Evolutionary conservation across 257 asterid species (phyloP).

Genomic region (Lycium barbarum): DNA sequence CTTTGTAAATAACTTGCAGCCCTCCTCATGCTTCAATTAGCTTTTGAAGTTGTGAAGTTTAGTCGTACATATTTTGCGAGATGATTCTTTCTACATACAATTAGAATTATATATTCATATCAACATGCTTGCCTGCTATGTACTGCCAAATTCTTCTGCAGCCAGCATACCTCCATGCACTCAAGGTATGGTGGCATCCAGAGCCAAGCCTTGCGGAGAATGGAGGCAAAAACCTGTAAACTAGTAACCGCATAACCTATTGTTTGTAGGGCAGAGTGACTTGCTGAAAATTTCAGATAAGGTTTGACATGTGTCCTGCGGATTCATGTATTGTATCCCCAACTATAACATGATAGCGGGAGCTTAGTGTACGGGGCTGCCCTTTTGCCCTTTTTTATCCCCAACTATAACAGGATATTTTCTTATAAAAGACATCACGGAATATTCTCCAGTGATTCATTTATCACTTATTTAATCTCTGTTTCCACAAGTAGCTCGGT

Average conservation of each 20-base stretch:
- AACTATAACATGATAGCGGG: background rate
- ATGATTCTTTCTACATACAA: background rate
- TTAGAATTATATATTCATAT: background rate
- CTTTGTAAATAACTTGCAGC: background rate
- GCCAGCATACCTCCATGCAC: background rate
- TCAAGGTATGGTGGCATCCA: background rate
- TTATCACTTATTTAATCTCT: background rate
- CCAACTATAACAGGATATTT: background rate
- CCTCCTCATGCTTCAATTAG: background rate
- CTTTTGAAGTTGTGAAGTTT: conserved; percentile 8
- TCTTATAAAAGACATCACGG: background rate
- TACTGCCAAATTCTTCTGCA: background rate
- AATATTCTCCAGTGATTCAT: background rate
- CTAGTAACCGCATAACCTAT: background rate
- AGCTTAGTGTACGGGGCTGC: no score
- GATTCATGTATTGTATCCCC: background rate
- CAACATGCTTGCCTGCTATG: background rate
- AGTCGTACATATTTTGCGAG: background rate
- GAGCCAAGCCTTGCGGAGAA: background rate
- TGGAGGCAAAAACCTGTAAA: background rate
- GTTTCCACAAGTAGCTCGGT: background rate
- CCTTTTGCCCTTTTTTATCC: background rate
- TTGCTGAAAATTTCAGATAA: background rate
- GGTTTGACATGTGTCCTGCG: background rate
- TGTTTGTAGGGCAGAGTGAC: background rate